phyloP scores from a whole-genome alignment of 345 rosid genomes.

The Dovyalis caffra region DNA sequence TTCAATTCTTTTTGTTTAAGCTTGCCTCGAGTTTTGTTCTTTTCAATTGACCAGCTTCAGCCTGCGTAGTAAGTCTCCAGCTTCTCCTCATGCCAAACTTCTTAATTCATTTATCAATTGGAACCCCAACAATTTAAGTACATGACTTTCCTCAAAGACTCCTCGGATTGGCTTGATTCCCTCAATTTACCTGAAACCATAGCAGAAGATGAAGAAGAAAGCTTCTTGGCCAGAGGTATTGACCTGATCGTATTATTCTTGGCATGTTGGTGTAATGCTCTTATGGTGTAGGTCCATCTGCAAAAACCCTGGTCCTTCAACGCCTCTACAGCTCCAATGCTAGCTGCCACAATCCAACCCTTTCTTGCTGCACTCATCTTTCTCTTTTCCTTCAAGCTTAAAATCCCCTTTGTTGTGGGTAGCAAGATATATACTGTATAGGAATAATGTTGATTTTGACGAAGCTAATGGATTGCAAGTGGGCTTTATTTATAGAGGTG shows the following conservation, averaged over 20 bases:
- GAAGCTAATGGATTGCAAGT: background rate
- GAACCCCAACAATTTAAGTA: conserved; percentile 18
- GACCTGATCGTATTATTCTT: conserved; percentile 27
- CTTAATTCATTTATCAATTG: background rate
- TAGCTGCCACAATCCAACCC: conserved; percentile 2
- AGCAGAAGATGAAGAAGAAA: conserved; percentile 22
- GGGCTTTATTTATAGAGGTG: background rate
- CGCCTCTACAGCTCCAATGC: conserved; percentile 16
- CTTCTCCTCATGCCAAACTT: background rate
- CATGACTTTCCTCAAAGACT: conserved; percentile 12
- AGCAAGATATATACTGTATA: background rate
- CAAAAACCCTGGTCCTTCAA: conserved; percentile 11
- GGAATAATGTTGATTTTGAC: background rate
- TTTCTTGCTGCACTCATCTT: conserved; percentile 3
- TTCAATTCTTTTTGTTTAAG: too few species aligned
- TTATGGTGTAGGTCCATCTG: conserved; percentile 24
- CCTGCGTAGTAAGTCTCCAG: background rate
- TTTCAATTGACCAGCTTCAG: background rate
- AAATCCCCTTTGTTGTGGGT: background rate
- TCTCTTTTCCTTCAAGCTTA: background rate
- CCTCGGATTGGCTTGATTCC: conserved; percentile 1
- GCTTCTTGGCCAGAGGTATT: conserved; percentile 28
- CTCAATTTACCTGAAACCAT: conserved; percentile 1
- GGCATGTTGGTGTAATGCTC: conserved; percentile 33
- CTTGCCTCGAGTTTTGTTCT: background rate